Conservation (phyloP, 768 basidiomycete genomes). For the Pisolithus marmoratus region DNA sequence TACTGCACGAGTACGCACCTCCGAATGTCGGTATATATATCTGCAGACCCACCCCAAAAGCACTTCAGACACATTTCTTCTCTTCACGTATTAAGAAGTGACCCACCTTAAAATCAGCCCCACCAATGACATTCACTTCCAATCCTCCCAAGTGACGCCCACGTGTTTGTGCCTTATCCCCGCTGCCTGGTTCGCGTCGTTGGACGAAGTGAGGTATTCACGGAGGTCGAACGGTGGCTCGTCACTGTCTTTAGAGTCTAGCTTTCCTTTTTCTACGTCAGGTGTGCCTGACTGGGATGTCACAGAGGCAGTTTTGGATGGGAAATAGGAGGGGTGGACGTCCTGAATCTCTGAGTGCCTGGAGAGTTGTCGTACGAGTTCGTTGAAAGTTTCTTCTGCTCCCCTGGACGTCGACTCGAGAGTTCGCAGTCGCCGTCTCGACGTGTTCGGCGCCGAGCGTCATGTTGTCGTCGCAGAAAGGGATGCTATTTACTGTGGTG, state of each 20-base stretch:
- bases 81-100: neutral
- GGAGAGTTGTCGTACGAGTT: conserved; percentile 40
- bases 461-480: no score
- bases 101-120: conserved; percentile 49
- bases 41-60: conserved; percentile 17
- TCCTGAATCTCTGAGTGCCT: conserved; percentile 1
- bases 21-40: conserved; percentile 56
- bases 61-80: neutral
- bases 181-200: conserved; percentile 57
- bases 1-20: conserved; percentile 33
- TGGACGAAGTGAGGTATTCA: conserved; percentile 62
- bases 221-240: conserved; percentile 52
- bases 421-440: no score
- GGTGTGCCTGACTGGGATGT: conserved; percentile 30
- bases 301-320: conserved; percentile 20
- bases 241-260: neutral
- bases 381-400: conserved; percentile 52
- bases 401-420: conserved; percentile 38
- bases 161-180: conserved; percentile 73
- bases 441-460: no score
- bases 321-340: conserved; percentile 10
- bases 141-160: conserved; percentile 71
- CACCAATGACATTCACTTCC: conserved; percentile 55
- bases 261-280: conserved; percentile 31
- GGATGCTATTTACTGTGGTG: no score